These are phyloP conservation scores for Calonectria pauciramosa DNA, from an alignment of 2,329 filamentous ascomycete genomes.

Conservation along the genomic window DNA sequence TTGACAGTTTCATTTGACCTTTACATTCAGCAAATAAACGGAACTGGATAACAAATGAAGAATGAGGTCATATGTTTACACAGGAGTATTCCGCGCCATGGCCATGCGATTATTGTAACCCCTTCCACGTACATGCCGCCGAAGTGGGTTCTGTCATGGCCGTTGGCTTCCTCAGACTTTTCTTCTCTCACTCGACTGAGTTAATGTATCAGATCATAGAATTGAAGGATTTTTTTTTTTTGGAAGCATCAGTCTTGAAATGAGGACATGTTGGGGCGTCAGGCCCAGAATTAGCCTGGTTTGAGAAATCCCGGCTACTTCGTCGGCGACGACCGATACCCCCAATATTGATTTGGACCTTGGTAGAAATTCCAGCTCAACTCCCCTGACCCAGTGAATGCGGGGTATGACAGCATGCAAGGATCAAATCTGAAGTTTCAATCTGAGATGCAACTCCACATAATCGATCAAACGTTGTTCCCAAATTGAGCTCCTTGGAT, in stretches of 20 bases:
- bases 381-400: background rate
- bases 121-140: background rate
- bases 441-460: background rate
- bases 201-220: too few species aligned
- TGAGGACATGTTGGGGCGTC: too few species aligned
- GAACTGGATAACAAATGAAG: too few species aligned
- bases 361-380: background rate
- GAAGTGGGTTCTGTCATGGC: background rate
- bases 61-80: background rate
- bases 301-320: background rate
- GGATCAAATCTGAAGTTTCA: background rate
- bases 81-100: background rate
- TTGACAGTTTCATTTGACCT: too few species aligned
- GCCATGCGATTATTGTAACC: background rate
- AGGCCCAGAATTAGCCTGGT: too few species aligned
- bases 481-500: background rate
- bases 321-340: background rate
- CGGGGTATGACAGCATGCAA: constrained; percentile 1
- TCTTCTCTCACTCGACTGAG: too few species aligned
- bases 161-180: background rate
- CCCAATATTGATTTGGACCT: background rate
- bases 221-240: too few species aligned
- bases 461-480: background rate
- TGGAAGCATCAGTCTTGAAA: too few species aligned
- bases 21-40: too few species aligned